Evolutionary conservation across 805 yeast genomes (phyloP).

Genomic region (Candida incommunis): DNA sequence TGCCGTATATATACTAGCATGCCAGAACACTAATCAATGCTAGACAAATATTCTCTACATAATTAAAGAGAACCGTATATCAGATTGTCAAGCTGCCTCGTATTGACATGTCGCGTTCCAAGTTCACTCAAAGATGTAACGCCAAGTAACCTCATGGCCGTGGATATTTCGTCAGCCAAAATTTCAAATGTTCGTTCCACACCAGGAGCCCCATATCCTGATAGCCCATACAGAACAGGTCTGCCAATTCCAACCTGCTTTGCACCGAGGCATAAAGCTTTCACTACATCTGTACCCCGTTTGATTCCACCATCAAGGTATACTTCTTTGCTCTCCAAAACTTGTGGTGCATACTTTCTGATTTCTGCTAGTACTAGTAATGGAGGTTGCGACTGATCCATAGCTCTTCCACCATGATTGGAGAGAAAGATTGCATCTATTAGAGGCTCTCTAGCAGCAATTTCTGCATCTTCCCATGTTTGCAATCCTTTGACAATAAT

Average conservation of each 20-base stretch:
- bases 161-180: constrained; percentile 43
- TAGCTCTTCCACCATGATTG: constrained; percentile 60
- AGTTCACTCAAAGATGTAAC: constrained; percentile 35
- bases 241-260: constrained; percentile 52
- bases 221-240: constrained; percentile 49
- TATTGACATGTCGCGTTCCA: constrained; percentile 16
- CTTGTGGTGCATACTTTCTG: constrained; percentile 24
- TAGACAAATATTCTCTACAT: too few species aligned
- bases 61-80: constrained; percentile 11
- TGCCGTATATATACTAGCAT: too few species aligned
- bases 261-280: constrained; percentile 57
- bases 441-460: constrained; percentile 9
- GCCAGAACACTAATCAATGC: too few species aligned
- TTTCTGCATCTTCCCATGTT: constrained; percentile 11
- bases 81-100: constrained; percentile 12
- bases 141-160: constrained; percentile 56
- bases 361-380: constrained; percentile 47
- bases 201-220: constrained; percentile 57
- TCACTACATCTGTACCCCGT: constrained; percentile 51
- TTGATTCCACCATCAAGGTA: constrained; percentile 56
- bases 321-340: constrained; percentile 33
- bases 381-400: constrained; percentile 49
- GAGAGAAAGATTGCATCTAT: constrained; percentile 43
- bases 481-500: constrained; percentile 13
- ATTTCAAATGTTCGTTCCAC: constrained; percentile 43